phyloP scores from a whole-genome alignment of 345 rosid species.

The Schrenkiella parvula region DNA sequence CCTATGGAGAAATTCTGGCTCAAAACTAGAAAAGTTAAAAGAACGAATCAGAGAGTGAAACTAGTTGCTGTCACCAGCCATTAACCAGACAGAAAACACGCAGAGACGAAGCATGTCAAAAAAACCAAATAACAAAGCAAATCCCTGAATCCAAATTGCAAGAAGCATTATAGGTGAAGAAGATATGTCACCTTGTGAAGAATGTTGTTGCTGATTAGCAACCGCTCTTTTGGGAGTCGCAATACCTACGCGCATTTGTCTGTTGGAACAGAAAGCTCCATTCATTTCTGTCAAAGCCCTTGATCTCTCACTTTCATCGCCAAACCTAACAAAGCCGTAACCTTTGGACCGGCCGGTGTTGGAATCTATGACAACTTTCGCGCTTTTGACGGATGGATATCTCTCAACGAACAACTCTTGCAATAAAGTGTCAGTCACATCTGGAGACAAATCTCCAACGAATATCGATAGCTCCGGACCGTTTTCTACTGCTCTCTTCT shows the following conservation, averaged over 20 bases:
- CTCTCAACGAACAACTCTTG: constrained; percentile 68
- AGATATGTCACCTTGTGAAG: constrained; percentile 51
- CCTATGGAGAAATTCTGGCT: not conserved
- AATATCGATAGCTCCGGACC: constrained; percentile 83
- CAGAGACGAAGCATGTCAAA: not conserved
- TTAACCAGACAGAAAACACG: not conserved
- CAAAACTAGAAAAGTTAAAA: not conserved
- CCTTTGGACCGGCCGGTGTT: constrained; percentile 91
- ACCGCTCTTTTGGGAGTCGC: constrained; percentile 92
- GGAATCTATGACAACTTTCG: constrained; percentile 88
- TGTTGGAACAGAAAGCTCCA: constrained; percentile 78
- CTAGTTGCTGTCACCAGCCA: not conserved
- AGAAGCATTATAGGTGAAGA: not conserved
- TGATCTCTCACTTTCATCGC: constrained; percentile 86
- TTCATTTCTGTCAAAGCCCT: constrained; percentile 93
- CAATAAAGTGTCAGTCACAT: constrained; percentile 79
- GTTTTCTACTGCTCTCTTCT: constrained; percentile 57
- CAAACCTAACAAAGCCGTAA: constrained; percentile 94
- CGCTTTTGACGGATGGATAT: constrained; percentile 86
- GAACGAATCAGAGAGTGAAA: not conserved
- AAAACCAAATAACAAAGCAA: not conserved
- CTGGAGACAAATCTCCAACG: constrained; percentile 95
- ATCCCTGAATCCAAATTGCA: not conserved
- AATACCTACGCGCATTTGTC: constrained; percentile 85
- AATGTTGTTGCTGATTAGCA: constrained; percentile 77